These are phyloP conservation scores for Puccinia coronata DNA, from an alignment of 1,284 basidiomycete species.

Conservation along the genomic window DNA sequence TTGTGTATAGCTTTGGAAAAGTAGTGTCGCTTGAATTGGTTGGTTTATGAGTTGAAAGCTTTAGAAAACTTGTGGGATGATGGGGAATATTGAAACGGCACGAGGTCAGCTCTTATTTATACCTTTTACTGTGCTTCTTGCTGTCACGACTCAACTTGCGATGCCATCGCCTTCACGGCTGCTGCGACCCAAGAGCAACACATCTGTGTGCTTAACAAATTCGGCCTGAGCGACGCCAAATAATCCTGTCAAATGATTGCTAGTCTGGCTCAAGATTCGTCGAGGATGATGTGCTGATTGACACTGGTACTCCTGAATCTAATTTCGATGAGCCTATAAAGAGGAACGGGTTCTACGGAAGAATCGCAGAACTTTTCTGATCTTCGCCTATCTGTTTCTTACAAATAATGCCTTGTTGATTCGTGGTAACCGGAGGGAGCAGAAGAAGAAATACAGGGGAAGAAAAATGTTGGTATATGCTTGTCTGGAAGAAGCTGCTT, in stretches of 20 bases:
- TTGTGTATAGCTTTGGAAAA: background rate
- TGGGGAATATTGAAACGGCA: background rate
- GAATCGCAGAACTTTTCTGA: no score
- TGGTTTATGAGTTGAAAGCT: background rate
- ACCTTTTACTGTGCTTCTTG: background rate
- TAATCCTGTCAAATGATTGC: slow-evolving; percentile 4
- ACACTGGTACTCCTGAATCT: background rate
- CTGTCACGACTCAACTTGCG: background rate
- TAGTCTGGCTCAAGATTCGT: background rate
- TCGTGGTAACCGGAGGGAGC: no score
- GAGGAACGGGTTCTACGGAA: no score
- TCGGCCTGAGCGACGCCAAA: background rate
- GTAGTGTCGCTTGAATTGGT: background rate
- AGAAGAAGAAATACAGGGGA: no score
- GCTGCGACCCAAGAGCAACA: background rate
- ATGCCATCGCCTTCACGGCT: background rate
- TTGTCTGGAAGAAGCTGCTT: no score
- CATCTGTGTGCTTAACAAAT: background rate
- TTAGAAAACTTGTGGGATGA: background rate
- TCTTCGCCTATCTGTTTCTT: no score
- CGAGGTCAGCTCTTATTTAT: background rate
- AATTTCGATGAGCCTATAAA: background rate
- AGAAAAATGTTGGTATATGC: no score
- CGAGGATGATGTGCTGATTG: background rate
- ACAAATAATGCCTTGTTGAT: no score